Evolutionary conservation across 2,329 filamentous ascomycete genomes (phyloP), one percentile per base, ranked within the genome.

Genomic region (Fusarium dlaminii): DNA sequence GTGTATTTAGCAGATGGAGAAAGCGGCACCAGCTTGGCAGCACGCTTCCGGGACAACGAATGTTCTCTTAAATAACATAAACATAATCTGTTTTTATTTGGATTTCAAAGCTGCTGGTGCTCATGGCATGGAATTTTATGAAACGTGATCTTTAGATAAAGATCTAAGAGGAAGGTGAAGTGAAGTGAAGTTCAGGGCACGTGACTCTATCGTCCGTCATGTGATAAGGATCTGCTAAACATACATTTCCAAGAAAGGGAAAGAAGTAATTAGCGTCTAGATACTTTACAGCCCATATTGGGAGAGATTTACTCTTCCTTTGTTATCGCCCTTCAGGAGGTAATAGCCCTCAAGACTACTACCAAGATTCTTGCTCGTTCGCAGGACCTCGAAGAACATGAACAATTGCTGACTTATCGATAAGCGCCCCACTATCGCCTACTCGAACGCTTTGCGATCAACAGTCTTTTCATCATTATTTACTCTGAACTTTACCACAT

Each of bases 381-480:
- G 30, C 24, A 36, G 32, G 30, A 17, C 14, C 30, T 32, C 13
- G 18, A 27, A 22, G 55, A 40, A 24, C 22, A 45, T 32, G 11
- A 30, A 24, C 18, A 22, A 51, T 37, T 20, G 10, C 8, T 22
- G 27, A 22, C 66, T 60, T 81, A 82, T 80, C 79, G 80, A 81
- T 81, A 81, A 81, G 73, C 46, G 74, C 48, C 72, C 72, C 78
- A 74, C 75, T 72, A 75, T 65, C 67, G 37, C 54, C 54, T 72
- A 70, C 76, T 69, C 30, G 79, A 77, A 78, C 63, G 69, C 58
- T 73, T 68, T 64, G 64, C 64, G 63, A 68, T 71, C 65, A 55
- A 66, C 58, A 59, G 58, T 55, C 71, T 73, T 73, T 75, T 78
- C 75, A 67, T 68, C 73, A 65, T 62, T 43, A 57, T 55, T 39